Base-by-base conservation (phyloP, 495 filamentous ascomycete genomes). In the Lineolata rhizophorae region DNA sequence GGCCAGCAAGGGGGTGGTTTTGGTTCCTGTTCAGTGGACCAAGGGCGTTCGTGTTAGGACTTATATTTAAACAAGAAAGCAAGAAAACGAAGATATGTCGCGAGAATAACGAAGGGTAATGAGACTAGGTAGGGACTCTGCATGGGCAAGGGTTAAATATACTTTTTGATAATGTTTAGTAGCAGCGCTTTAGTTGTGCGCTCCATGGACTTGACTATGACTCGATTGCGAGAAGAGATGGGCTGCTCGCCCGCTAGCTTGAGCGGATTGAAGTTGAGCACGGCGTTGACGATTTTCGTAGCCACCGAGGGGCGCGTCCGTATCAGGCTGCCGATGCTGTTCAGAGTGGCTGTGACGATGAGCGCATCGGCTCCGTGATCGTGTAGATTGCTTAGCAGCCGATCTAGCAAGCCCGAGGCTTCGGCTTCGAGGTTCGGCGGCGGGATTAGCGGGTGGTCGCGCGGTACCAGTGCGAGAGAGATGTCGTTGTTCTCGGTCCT, bases 191-290 rank as follows among this genome's bases (percentile, higher is more conserved):
- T 66, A 1, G 78, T 76, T 11, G 87, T 99, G 39, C 87, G 76
- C 49, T 87, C 87, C 70, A 95, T 87, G 1, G 83, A 92, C 52
- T 76, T 80, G 30, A 93, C 58, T 25, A 80, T 67, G 21, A 99
- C 70, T 32, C 74, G 81, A 20, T 65, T 62, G 45, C n/a, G n/a
- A n/a, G n/a, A n/a, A n/a, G n/a, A n/a, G n/a, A n/a, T 84, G 55
- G 90, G 65, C 10, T 80, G 74, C 4, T 67, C 65, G 40, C 67
- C 72, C 27, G 75, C 74, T 37, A 73, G 69, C 43, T 71, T 78
- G 5, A 91, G 52, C 4, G 87, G 87, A 49, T 90, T 90, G 60
- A 93, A 99, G 42, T 70, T 79, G n/a, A 95, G 53, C 16, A 95
- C 61, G 2, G 76, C 64, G 44, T 68, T 74, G 30, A 93, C 53